Percentiles rank a stretch among this genome's conserved stretches.
phyloP scores from a whole-genome alignment of 1,139 yeast genomes.

The Candida neerlandica region DNA sequence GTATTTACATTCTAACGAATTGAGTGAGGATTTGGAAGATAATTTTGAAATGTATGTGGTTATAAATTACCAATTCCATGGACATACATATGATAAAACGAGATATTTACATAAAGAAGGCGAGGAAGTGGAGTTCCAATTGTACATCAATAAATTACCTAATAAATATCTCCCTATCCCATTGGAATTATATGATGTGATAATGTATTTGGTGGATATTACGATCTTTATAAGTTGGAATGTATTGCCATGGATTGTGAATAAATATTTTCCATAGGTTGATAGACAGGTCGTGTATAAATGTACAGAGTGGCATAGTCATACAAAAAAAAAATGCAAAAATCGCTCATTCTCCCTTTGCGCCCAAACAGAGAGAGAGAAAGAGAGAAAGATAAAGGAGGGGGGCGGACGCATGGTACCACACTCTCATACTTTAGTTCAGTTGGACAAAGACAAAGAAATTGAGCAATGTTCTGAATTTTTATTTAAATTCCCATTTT shows the following conservation, averaged over 20 bases:
- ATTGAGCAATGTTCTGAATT: slow-evolving; percentile 1
- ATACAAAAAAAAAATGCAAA: background rate
- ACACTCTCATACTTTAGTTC: background rate
- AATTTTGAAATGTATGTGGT: slow-evolving; percentile 35
- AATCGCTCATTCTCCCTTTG: background rate
- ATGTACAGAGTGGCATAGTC: background rate
- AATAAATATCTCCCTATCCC: slow-evolving; percentile 40
- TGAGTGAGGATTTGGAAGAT: slow-evolving; percentile 8
- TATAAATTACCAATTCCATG: slow-evolving; percentile 29
- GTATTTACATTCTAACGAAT: slow-evolving; percentile 21
- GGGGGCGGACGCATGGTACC: background rate
- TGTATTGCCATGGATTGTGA: slow-evolving; percentile 9
- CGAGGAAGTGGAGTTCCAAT: slow-evolving; percentile 26
- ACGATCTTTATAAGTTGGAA: slow-evolving; percentile 25
- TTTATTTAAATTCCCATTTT: too few species aligned
- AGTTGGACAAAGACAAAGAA: background rate
- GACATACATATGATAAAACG: slow-evolving; percentile 23
- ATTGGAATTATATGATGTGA: slow-evolving; percentile 37
- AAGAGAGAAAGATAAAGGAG: background rate
- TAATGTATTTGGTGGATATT: slow-evolving; percentile 35
- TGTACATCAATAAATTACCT: slow-evolving; percentile 38
- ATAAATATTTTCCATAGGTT: background rate
- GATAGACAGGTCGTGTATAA: background rate
- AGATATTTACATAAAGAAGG: slow-evolving; percentile 15
- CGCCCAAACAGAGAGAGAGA: background rate